Conservation (phyloP, 2,329 filamentous ascomycete species). For the Fusarium sp. region DNA sequence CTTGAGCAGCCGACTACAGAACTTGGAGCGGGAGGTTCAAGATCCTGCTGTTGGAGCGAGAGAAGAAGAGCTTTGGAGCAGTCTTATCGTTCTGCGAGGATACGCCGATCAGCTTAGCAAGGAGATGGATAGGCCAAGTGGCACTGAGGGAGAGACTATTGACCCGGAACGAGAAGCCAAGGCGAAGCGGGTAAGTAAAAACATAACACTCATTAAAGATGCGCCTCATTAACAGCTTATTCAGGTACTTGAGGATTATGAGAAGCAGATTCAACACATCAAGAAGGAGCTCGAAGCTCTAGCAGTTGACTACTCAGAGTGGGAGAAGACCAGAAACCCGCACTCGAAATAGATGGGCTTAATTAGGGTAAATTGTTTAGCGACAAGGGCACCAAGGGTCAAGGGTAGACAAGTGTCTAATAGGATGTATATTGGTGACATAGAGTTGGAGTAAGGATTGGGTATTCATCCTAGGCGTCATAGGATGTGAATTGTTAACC, state of each 20-base stretch:
- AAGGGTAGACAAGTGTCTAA: constrained; percentile 23
- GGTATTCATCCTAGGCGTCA: constrained; percentile 42
- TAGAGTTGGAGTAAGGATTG: constrained; percentile 40
- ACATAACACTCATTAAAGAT: background rate
- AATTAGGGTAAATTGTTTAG: constrained; percentile 10
- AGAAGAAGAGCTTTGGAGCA: constrained; percentile 87
- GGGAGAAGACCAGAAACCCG: constrained; percentile 64
- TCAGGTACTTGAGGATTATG: constrained; percentile 83
- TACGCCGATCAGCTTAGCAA: constrained; percentile 78
- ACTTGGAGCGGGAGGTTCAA: constrained; percentile 75
- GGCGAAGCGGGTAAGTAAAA: constrained; percentile 75
- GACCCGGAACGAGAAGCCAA: constrained; percentile 78
- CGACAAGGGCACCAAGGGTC: background rate
- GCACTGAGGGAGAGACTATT: constrained; percentile 66
- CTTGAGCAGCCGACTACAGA: constrained; percentile 76
- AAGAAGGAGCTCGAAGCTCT: constrained; percentile 77
- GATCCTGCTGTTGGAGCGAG: constrained; percentile 81
- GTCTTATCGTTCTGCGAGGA: constrained; percentile 79
- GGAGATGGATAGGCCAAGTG: constrained; percentile 77
- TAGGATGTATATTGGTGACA: constrained; percentile 38
- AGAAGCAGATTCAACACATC: constrained; percentile 81
- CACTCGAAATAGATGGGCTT: constrained; percentile 49
- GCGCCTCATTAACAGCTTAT: constrained; percentile 26
- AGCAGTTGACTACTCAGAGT: constrained; percentile 67
- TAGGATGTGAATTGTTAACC: constrained; percentile 31